Percentiles rank a stretch among this genome's conserved stretches.
These are phyloP conservation scores for Backusella morwellensis DNA, from an alignment of 192 early-diverging fungal species.

Conservation along the genomic window DNA sequence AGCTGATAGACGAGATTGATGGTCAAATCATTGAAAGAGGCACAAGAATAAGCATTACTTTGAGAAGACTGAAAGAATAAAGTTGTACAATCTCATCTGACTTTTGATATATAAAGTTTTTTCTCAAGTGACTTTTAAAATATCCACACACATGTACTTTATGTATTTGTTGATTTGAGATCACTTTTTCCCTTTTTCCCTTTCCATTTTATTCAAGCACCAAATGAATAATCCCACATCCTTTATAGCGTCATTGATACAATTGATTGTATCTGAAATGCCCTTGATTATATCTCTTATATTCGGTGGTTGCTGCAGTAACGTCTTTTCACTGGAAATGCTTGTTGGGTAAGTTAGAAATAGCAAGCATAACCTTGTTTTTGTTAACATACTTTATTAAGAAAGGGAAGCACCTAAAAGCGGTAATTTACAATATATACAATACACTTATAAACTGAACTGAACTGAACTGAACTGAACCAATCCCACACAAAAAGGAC, in stretches of 20 bases:
- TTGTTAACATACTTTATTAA: neutral
- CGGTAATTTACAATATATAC: constrained; percentile 31
- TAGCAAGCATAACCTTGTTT: neutral
- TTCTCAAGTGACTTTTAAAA: neutral
- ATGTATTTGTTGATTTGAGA: neutral
- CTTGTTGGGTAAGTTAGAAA: constrained; percentile 57
- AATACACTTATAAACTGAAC: no score
- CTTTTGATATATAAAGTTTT: neutral
- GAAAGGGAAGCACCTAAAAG: constrained; percentile 55
- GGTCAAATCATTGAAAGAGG: constrained; percentile 33
- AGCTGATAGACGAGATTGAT: constrained; percentile 25
- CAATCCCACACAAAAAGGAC: constrained; percentile 35
- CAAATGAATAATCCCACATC: neutral
- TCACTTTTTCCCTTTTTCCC: neutral
- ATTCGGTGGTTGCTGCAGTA: constrained; percentile 89
- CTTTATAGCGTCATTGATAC: constrained; percentile 12
- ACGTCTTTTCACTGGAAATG: constrained; percentile 85
- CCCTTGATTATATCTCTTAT: constrained; percentile 64
- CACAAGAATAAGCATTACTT: constrained; percentile 46
- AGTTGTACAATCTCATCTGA: neutral
- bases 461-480: no score
- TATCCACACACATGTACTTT: neutral
- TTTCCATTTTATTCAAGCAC: neutral
- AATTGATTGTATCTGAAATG: constrained; percentile 43
- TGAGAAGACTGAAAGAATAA: constrained; percentile 31